Base-by-base conservation (phyloP, 1,284 basidiomycete genomes). In the Cutaneotrichosporon cutaneum region DNA sequence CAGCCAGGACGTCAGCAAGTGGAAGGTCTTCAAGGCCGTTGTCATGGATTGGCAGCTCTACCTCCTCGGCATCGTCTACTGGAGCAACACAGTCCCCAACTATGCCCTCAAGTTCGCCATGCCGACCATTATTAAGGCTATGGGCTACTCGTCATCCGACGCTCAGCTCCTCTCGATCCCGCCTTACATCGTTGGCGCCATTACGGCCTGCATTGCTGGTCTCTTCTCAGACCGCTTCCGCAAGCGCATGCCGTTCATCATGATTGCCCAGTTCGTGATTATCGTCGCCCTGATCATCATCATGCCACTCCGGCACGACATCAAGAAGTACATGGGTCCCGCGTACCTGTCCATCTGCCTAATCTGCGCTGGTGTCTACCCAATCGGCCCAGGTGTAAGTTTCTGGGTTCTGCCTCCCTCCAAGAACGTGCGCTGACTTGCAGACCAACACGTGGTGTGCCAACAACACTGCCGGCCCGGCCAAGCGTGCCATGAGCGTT, bases 151-250 rank as follows among this genome's bases (percentile, higher is more conserved):
- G 22, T 64, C 61, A 2, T 62, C 69, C 32, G 51, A 66, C 21
- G 64, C 69, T 3, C 71, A 75, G 55, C 70, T 74, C n/a, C 55
- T 72, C 9, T 69, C 70, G 13, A 67, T 71, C 14, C 72, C 72
- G 3, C 68, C 72, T 16, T 74, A 72, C 57, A 55, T 65, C 56
- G 58, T 68, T 24, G 71, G 65, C 16, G 70, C 70, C 7, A 36
- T 61, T 16, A 48, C 60, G 8, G 69, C 60, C 57, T 30, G 63
- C 44, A 32, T 66, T 16, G 65, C 69, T 3, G 69, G 69, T 6
- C 57, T 60, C 21, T 66, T 61, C 48, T 60, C 63, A 3, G 71
- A 72, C 54, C 63, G 57, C 39, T 56, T 57, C 54, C 36, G 61
- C 35, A 36, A 59, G 8, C 61, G 71, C 18, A 56, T 57, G n/a